Percentiles rank a stretch among this genome's conserved stretches.
Conservation (phyloP, 805 yeast genomes). For the Sporopachydermia quercuum region DNA sequence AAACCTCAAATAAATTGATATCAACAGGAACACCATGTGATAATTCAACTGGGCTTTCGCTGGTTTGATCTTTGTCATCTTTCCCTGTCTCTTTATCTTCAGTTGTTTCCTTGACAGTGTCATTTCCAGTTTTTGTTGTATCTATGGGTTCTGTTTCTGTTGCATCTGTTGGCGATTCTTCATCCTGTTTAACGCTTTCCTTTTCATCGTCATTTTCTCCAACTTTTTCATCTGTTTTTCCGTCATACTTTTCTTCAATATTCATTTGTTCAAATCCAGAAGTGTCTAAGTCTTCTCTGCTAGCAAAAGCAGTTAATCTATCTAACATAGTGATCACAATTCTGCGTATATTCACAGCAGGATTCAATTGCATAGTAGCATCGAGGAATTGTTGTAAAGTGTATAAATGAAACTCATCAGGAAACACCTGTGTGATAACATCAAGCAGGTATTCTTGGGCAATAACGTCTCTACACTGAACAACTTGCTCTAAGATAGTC, state of each 20-base stretch:
- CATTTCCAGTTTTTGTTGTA: constrained; percentile 5
- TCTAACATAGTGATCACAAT: constrained; percentile 59
- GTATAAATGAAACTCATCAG: constrained; percentile 75
- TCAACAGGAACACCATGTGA: constrained; percentile 10
- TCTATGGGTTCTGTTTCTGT: constrained; percentile 9
- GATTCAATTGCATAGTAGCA: constrained; percentile 52
- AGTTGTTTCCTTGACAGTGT: constrained; percentile 4
- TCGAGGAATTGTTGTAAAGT: constrained; percentile 56
- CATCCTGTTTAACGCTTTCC: constrained; percentile 6
- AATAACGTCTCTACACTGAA: constrained; percentile 80
- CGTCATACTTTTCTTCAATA: constrained; percentile 5
- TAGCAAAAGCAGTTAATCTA: constrained; percentile 44
- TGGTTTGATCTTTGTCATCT: constrained; percentile 3
- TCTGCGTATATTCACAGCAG: constrained; percentile 51
- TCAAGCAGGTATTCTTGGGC: constrained; percentile 90
- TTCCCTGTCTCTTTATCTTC: constrained; percentile 3
- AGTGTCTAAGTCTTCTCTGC: constrained; percentile 19
- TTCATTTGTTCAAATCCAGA: constrained; percentile 10
- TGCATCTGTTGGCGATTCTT: constrained; percentile 7
- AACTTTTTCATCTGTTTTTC: constrained; percentile 6
- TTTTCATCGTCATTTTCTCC: constrained; percentile 4
- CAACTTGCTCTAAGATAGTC: constrained; percentile 69
- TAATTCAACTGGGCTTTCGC: constrained; percentile 5
- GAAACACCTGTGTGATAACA: constrained; percentile 86
- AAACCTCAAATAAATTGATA: constrained; percentile 37